A percentile compares a stretch with the other conserved stretches of the same genome.
Evolutionary conservation across 1,139 yeast genomes (phyloP).

Genomic region (Taphrina sp.): DNA sequence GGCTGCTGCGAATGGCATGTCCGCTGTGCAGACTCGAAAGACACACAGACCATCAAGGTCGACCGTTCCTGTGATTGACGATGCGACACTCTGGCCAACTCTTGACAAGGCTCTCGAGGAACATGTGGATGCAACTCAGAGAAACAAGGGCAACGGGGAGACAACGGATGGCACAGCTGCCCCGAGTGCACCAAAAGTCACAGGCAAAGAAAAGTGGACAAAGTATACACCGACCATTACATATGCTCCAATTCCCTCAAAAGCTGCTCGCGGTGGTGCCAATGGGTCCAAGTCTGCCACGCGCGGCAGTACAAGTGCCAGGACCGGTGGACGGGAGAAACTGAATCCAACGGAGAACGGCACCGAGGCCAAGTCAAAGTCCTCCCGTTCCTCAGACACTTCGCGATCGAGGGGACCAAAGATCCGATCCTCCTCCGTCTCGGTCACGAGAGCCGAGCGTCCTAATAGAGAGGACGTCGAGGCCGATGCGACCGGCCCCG

Average conservation of each 20-base stretch:
- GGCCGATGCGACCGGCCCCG: not conserved
- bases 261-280: constrained; percentile 18
- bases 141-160: constrained; percentile 7
- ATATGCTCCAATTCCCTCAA: constrained; percentile 21
- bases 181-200: constrained; percentile 20
- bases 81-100: constrained; percentile 34
- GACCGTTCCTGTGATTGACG: constrained; percentile 20
- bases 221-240: constrained; percentile 33
- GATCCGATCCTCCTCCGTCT: constrained; percentile 6
- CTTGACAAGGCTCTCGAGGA: constrained; percentile 33
- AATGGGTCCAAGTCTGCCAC: not conserved
- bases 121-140: not conserved
- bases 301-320: not conserved
- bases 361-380: not conserved
- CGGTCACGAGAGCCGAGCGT: constrained; percentile 1
- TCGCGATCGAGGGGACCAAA: constrained; percentile 5
- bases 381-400: constrained; percentile 13
- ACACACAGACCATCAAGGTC: constrained; percentile 20
- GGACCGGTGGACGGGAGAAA: constrained; percentile 12
- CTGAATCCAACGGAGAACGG: not conserved
- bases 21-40: not conserved
- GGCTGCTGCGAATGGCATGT: not conserved
- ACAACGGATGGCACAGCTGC: not conserved
- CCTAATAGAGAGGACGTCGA: constrained; percentile 5
- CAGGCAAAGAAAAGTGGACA: constrained; percentile 34